Evolutionary conservation across 2,329 filamentous ascomycete species (phyloP), one percentile per base, ranked within the genome.

Genomic region (Ceratocystis colombiana): DNA sequence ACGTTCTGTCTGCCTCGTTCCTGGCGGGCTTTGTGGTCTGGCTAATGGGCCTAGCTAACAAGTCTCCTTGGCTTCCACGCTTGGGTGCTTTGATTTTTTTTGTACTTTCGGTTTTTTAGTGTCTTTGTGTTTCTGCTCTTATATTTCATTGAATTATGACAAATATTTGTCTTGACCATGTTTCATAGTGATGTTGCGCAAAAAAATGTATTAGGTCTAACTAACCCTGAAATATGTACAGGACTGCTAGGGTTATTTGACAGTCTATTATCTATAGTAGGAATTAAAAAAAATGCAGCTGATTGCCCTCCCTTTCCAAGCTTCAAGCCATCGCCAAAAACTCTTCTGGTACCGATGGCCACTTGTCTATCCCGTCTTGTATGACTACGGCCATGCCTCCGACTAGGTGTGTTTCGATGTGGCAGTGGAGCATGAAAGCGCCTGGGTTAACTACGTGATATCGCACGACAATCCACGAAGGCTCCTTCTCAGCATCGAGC

Each of bases 381-480:
- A 84, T 77, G 1, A 79, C 77, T 72, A 83, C 72, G 33, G 75
- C 75, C 82, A 84, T 85, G 1, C 82, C 82, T 2, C 81, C 81
- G 33, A 75, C 72, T 66, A 82, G 72, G 68, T 84, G 82, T 33
- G 77, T 78, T 70, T 79, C 75, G 41, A 84, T 79, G 71, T 84
- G 82, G 68, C 82, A 84, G 69, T 84, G 82, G 3, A 84, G 70
- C 30, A 84, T 69, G 77, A 80, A 84, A 0, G 80, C 76, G 0
- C 82, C 81, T 2, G 82, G 80, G 67, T 82, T 81, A 22, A 74
- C 74, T 41, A 78, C 79, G 20, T 81, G 78, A 68, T 84, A 83
- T 12, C 82, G 74, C 33, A 84, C 73, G 1, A 76, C 81, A 59
- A 80, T 74, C 83, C 82, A 76, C 20, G 63, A 71, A 2, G 65